A percentile compares a stretch with the other conserved stretches of the same genome.
phyloP scores from a whole-genome alignment of 805 yeast species.

The Metschnikowia peoriensis region DNA sequence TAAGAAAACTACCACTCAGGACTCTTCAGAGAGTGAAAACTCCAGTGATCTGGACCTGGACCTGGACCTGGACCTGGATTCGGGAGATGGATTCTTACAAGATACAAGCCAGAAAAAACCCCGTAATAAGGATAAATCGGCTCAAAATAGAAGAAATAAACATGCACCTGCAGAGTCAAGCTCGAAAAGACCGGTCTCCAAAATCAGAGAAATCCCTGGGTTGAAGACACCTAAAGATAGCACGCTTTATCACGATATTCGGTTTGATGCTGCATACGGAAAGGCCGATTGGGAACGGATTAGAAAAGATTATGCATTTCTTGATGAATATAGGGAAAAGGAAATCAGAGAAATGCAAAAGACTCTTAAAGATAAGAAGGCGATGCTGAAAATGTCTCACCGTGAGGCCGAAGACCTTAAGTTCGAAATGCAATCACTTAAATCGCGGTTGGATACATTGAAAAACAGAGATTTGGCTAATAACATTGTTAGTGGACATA shows the following conservation, averaged over 20 bases:
- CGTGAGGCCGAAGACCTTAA: conserved; percentile 53
- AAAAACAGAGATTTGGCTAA: conserved; percentile 74
- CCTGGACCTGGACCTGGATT: conserved; percentile 20
- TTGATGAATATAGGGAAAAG: conserved; percentile 78
- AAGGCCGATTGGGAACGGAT: conserved; percentile 67
- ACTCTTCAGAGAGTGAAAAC: conserved; percentile 12
- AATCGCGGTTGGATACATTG: conserved; percentile 64
- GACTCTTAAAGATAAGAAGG: conserved; percentile 55
- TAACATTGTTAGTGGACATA: conserved; percentile 60
- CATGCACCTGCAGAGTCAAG: conserved; percentile 88
- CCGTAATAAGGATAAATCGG: conserved; percentile 25
- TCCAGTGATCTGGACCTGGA: conserved; percentile 19
- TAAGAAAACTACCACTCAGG: conserved; percentile 4
- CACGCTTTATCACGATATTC: conserved; percentile 68
- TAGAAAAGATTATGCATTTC: conserved; percentile 76
- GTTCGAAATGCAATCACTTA: conserved; percentile 57
- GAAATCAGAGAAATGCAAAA: conserved; percentile 64
- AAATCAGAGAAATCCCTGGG: conserved; percentile 74
- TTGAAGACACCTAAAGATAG: conserved; percentile 37
- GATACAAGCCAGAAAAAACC: conserved; percentile 5
- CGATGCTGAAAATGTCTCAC: conserved; percentile 37
- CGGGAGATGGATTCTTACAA: conserved; percentile 3
- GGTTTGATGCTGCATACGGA: conserved; percentile 90
- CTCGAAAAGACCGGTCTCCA: conserved; percentile 66
- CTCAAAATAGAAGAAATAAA: conserved; percentile 41